A percentile compares a stretch with the other conserved stretches of the same genome.
phyloP scores from a whole-genome alignment of 768 basidiomycete genomes.

The Russula dissimulans region DNA sequence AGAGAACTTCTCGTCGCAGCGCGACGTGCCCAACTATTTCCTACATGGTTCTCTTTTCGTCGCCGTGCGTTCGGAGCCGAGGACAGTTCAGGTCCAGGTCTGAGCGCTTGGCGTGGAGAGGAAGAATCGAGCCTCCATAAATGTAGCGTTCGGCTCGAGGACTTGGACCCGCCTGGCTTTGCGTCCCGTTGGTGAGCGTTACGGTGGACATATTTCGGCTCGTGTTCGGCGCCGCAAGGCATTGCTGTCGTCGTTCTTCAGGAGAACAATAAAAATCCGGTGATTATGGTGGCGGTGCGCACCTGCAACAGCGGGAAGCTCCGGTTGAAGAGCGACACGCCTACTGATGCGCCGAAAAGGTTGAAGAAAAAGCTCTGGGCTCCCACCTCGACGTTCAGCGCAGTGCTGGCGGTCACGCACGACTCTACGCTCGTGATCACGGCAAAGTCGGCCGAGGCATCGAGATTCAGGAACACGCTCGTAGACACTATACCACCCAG shows the following conservation, averaged over 20 bases:
- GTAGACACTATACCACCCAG: not conserved
- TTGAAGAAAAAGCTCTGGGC: not conserved
- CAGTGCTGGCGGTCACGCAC: conserved; percentile 6
- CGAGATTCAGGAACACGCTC: conserved; percentile 2
- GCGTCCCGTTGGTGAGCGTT: not conserved
- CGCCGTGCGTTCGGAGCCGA: not conserved
- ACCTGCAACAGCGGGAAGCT: not conserved
- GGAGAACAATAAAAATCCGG: not conserved
- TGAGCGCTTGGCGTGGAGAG: not conserved
- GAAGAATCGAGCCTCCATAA: not conserved
- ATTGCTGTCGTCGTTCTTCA: not conserved
- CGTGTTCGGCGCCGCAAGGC: not conserved
- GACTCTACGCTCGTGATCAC: not conserved
- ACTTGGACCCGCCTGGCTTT: not conserved
- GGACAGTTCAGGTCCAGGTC: not conserved
- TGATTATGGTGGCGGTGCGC: not conserved
- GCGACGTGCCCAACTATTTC: no score
- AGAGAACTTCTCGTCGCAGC: no score
- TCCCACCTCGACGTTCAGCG: not conserved
- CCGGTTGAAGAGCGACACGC: not conserved
- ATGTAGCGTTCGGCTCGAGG: not conserved
- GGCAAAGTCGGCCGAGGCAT: not conserved
- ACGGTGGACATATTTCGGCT: not conserved
- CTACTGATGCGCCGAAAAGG: not conserved
- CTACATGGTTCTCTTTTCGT: no score